Base-by-base conservation (phyloP, 2,329 filamentous ascomycete species). In the Trichoderma aggressivum region DNA sequence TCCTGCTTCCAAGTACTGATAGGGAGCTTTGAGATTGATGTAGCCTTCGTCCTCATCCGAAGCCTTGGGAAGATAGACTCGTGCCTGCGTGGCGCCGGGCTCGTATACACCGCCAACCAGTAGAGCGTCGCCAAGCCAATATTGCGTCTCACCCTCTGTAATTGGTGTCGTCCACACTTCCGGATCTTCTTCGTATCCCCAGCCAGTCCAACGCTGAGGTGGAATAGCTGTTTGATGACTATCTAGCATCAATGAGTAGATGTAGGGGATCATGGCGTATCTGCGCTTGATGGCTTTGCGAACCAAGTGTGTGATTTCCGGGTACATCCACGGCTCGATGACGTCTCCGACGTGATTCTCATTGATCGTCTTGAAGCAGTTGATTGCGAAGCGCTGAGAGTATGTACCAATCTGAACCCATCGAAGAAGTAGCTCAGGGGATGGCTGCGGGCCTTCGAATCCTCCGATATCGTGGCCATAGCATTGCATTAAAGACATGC, bases 271-370 rank as follows among this genome's bases (percentile, higher is more conserved):
- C 68, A 93, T 82, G 73, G 90, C 90, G 76, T 94, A 93, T 36
- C 91, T 86, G 7, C 91, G 86, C 79, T 90, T 89, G 78, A 94
- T 92, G 1, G 89, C 85, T 66, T 85, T 85, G 18, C 91, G 86
- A 16, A 93, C 83, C 1, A 90, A 79, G 0, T 86, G 87, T 0
- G 89, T 89, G 32, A 89, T 89, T 43, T 90, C 86, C 0, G 90
- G 89, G 76, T 93, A 91, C 90, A 93, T 92, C 90, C 90, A 93
- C 0, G 91, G 91, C 80, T 93, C 91, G 71, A 93, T 93, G 11
- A 93, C 90, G 43, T 92, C 91, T 8, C 91, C 91, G 28, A 92
- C 84, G 0, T 84, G 83, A 75, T 90, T 92, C 79, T 93, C 89
- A 1, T 86, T 82, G 0, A 87, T 85, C 0, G 91, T 93, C 81